Percentiles rank a stretch among this genome's conserved stretches.
Evolutionary conservation across 2,329 filamentous ascomycete species (phyloP).

Genomic region (Colletotrichum gloeosporioides): DNA sequence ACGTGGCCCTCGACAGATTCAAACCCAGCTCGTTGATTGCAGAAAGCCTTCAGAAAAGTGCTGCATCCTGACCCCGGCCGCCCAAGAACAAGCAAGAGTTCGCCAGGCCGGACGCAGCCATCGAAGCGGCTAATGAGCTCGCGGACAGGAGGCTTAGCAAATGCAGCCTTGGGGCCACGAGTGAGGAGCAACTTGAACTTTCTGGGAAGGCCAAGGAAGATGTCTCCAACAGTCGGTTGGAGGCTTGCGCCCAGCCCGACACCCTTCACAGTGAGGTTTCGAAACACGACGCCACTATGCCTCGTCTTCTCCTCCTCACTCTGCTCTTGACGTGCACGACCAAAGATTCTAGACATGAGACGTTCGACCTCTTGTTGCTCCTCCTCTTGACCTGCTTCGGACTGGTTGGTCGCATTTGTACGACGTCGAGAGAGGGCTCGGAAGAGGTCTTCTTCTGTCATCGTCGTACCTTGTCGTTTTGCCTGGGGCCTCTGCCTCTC

Average conservation of each 20-base stretch:
- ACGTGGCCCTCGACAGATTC: constrained; percentile 69
- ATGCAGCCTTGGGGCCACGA: constrained; percentile 34
- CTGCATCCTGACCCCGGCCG: constrained; percentile 63
- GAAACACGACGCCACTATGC: constrained; percentile 74
- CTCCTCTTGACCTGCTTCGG: constrained; percentile 44
- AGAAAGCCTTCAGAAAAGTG: constrained; percentile 66
- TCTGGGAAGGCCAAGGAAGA: constrained; percentile 36
- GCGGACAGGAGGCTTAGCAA: constrained; percentile 38
- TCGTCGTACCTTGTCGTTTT: constrained; percentile 28
- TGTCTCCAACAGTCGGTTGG: constrained; percentile 46
- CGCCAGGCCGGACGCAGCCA: constrained; percentile 58
- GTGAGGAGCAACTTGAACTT: constrained; percentile 28
- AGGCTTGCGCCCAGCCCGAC: constrained; percentile 68
- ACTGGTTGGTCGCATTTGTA: constrained; percentile 37
- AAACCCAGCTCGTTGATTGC: constrained; percentile 71
- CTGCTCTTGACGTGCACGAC: constrained; percentile 64
- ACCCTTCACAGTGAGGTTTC: constrained; percentile 72
- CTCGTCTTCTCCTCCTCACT: constrained; percentile 74
- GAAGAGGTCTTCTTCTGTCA: constrained; percentile 58
- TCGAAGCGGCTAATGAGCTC: constrained; percentile 57
- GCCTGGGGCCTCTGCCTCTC: constrained; percentile 22
- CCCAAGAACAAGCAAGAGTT: constrained; percentile 63
- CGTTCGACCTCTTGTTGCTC: constrained; percentile 59
- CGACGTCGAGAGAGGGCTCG: constrained; percentile 52
- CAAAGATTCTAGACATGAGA: constrained; percentile 76